Base-by-base conservation (phyloP, 768 basidiomycete species). In the Collybiopsis confluens region DNA sequence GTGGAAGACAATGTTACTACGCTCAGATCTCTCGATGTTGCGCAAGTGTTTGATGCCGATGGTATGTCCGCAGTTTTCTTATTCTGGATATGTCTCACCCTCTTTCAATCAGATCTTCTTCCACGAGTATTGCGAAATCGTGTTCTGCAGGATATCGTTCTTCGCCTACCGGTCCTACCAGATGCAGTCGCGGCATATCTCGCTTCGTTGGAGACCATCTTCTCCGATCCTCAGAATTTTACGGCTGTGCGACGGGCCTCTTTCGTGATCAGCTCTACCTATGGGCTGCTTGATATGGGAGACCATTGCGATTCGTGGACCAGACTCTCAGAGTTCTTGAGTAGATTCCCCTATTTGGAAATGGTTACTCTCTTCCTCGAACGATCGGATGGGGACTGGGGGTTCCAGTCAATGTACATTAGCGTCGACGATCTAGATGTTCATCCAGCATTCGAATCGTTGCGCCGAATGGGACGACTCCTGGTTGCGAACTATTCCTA, bases 221-320 rank as follows among this genome's bases (percentile, higher is more conserved):
- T 48, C 18, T 13, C 21, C 47, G 33, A 48, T 23, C 33, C 35
- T 3, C 35, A 23, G 24, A 21, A 21, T 13, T 1, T 13, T 16
- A 35, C 24, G n/a, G 21, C 33, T 9, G 10, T 48, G 16, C 47
- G 47, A 4, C 35, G 20, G 9, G 16, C 37, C 18, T 48, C 47
- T 23, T 48, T 48, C 15, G 33, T 48, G 33, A n/a, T 48, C 47
- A 36, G 11, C 16, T 48, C 47, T 8, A 36, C 47, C n/a, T 48
- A 48, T 23, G 24, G 33, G 6, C 37, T 48, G 35, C 8, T 37
- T n/a, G 47, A 48, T 15, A 30, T 48, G 13, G 47, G 47, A 48
- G 30, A 48, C 15, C 47, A 48, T 38, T 36, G 47, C n/a, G 47
- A 48, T 21, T 21, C 37, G 3, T 48, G 47, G 47, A 33, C 47